These are phyloP conservation scores for Colletotrichum sublineola DNA, from an alignment of 2,329 filamentous ascomycete species.

Conservation along the genomic window DNA sequence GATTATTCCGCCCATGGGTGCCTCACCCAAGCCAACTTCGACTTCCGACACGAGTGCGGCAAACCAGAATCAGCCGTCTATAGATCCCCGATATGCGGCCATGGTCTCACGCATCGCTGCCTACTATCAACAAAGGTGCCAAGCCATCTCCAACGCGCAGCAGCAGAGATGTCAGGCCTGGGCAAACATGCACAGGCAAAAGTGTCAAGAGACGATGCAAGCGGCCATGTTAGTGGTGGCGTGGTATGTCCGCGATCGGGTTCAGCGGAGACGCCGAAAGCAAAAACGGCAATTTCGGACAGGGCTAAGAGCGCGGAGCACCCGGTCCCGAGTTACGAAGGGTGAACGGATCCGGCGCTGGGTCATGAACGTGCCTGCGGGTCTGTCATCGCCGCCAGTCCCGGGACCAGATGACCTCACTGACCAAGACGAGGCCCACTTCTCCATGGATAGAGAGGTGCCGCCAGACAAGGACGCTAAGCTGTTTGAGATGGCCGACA, in stretches of 20 bases:
- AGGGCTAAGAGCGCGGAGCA: constrained; percentile 53
- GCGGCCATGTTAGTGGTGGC: constrained; percentile 64
- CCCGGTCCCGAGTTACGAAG: constrained; percentile 52
- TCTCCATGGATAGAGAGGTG: constrained; percentile 57
- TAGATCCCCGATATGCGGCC: constrained; percentile 59
- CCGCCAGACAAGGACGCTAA: constrained; percentile 58
- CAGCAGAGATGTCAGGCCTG: constrained; percentile 63
- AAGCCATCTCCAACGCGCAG: constrained; percentile 61
- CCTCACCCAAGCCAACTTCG: constrained; percentile 25
- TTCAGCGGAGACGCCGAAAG: constrained; percentile 57
- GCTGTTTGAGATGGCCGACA: constrained; percentile 60
- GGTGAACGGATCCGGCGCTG: constrained; percentile 59
- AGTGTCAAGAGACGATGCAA: constrained; percentile 63
- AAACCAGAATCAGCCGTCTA: constrained; percentile 36
- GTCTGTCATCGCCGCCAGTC: constrained; percentile 50
- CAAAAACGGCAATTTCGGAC: constrained; percentile 58
- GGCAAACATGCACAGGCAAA: constrained; percentile 61
- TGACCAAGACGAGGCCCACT: constrained; percentile 57
- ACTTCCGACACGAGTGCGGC: constrained; percentile 14
- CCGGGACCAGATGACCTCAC: constrained; percentile 45
- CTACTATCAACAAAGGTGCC: constrained; percentile 63
- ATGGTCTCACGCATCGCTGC: constrained; percentile 62
- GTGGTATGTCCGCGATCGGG: constrained; percentile 64
- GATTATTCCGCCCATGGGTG: constrained; percentile 16
- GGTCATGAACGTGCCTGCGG: constrained; percentile 57